Evolutionary conservation across 805 yeast species (phyloP), one percentile per base, ranked within the genome.

Genomic region (Yarrowia sp.): DNA sequence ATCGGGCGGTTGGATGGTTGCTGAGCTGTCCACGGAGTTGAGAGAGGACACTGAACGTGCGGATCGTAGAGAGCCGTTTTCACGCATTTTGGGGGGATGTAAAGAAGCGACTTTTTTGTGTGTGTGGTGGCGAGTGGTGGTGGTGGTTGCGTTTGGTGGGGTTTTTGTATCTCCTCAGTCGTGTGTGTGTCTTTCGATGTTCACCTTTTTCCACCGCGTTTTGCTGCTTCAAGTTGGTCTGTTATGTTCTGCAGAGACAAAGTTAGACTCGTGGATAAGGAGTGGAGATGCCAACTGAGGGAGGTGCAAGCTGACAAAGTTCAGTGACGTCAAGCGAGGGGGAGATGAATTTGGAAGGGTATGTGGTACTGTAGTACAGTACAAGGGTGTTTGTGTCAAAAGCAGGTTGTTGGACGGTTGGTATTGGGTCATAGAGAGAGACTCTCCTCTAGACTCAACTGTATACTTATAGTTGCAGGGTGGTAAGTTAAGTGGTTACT

Each of bases 181-280:
- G 48, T 33, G 9, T 28, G 48, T 44, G 17, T 44, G 13, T 22
- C 14, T 44, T 31, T 31, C 10, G 18, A 32, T 7, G 39, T 28
- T 9, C n/a, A 14, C 11, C 41, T 48, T 35, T 22, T 15, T 33
- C 5, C 55, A 17, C 41, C 55, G 31, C 55, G 41, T 48, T 8
- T 33, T 48, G 55, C 31, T 48, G 55, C 32, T 22, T 22, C 28
- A 22, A 22, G 4, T 32, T 8, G 15, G 39, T 48, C 41, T 48
- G 41, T 48, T 33, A 32, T 18, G 55, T 48, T 48, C 55, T 48
- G 55, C 55, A 48, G 55, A 48, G 55, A 17, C 55, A 5, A 51
- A 51, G 43, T 51, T 51, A 51, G 60, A 39, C 44, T 51, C 60
- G 60, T 38, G 60, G 60, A 51, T 51, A 51, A 51, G 60, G 43